A percentile compares a stretch with the other conserved stretches of the same genome.
Conservation (phyloP, 306 rosid species). For the Malus sieversii region DNA sequence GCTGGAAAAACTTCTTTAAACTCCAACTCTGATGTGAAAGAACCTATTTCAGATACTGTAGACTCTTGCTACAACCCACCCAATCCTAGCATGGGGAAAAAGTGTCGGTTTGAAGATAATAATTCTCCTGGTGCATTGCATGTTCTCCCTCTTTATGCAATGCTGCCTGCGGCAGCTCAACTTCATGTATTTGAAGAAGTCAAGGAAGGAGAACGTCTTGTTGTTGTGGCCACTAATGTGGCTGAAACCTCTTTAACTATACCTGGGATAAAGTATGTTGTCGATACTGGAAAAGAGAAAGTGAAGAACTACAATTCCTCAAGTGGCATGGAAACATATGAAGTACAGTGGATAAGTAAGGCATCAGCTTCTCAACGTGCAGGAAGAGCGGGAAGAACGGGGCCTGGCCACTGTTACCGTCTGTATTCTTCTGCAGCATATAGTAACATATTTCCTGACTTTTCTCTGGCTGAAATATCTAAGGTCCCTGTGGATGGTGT, state of each 20-base stretch:
- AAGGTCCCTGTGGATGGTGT: slow-evolving; percentile 83
- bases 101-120: slow-evolving; percentile 14
- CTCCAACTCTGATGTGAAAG: slow-evolving; percentile 23
- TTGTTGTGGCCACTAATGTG: slow-evolving; percentile 89
- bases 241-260: slow-evolving; percentile 98
- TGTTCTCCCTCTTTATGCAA: slow-evolving; percentile 89
- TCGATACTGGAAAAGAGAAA: slow-evolving; percentile 89
- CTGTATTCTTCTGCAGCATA: slow-evolving; percentile 84
- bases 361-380: slow-evolving; percentile 94
- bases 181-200: slow-evolving; percentile 68
- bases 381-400: slow-evolving; percentile 94
- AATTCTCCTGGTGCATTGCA: slow-evolving; percentile 39
- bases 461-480: slow-evolving; percentile 72
- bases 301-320: slow-evolving; percentile 65
- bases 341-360: slow-evolving; percentile 85
- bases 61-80: slow-evolving; percentile 33
- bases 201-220: slow-evolving; percentile 70
- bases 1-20: slow-evolving; percentile 30
- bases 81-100: slow-evolving; percentile 22
- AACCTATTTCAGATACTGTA: slow-evolving; percentile 14
- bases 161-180: slow-evolving; percentile 82
- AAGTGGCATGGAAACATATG: slow-evolving; percentile 79
- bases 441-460: slow-evolving; percentile 53
- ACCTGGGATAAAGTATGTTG: slow-evolving; percentile 86
- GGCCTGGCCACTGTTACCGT: slow-evolving; percentile 84